Percentiles rank a stretch among this genome's conserved stretches.
phyloP scores from a whole-genome alignment of 768 basidiomycete species.

The Pleurotus sapidus region DNA sequence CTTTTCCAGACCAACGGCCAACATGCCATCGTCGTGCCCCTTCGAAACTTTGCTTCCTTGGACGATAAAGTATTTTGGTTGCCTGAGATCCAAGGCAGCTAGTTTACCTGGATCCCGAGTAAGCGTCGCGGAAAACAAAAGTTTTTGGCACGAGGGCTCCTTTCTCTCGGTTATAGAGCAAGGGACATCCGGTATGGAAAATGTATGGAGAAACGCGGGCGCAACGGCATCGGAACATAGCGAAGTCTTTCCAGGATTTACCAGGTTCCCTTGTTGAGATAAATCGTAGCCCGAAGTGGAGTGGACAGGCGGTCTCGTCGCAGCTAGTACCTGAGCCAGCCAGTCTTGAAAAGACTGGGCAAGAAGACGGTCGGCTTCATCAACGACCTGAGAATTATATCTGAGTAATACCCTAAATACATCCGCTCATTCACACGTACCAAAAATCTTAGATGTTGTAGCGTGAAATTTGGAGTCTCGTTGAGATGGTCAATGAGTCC shows the following conservation, averaged over 20 bases:
- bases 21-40: slow-evolving; percentile 33
- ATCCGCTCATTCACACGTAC: slow-evolving; percentile 39
- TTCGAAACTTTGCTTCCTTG: slow-evolving; percentile 43
- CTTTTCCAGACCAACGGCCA: slow-evolving; percentile 63
- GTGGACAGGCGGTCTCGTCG: slow-evolving; percentile 42
- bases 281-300: not conserved
- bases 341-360: slow-evolving; percentile 97
- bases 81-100: slow-evolving; percentile 69
- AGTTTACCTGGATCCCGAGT: slow-evolving; percentile 95
- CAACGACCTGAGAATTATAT: slow-evolving; percentile 71
- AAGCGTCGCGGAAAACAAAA: slow-evolving; percentile 94
- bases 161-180: slow-evolving; percentile 57
- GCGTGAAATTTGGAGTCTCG: slow-evolving; percentile 83
- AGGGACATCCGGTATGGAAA: slow-evolving; percentile 34
- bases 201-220: slow-evolving; percentile 51
- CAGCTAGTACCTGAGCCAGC: slow-evolving; percentile 81
- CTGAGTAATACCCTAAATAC: not conserved
- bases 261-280: not conserved
- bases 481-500: slow-evolving; percentile 94
- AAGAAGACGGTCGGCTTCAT: slow-evolving; percentile 95
- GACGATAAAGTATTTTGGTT: slow-evolving; percentile 89
- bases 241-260: not conserved
- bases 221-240: slow-evolving; percentile 53
- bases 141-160: slow-evolving; percentile 81
- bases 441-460: slow-evolving; percentile 94